Percentiles rank a stretch among this genome's conserved stretches.
These are phyloP conservation scores for Cyberlindnera sargentensis DNA, from an alignment of 805 yeast genomes.

Conservation along the genomic window DNA sequence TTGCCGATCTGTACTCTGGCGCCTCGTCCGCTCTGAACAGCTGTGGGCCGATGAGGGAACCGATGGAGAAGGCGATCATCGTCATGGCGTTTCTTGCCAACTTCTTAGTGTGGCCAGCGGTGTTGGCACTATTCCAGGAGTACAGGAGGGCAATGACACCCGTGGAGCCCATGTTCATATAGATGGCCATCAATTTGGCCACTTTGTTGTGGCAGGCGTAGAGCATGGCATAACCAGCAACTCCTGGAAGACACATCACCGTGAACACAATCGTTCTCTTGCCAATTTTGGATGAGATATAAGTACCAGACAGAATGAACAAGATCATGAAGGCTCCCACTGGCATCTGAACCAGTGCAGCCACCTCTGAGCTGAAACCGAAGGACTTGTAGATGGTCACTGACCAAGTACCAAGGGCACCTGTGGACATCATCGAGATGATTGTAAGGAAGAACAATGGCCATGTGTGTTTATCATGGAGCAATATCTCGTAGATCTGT, in stretches of 20 bases:
- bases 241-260: slow-evolving; percentile 38
- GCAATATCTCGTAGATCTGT: slow-evolving; percentile 37
- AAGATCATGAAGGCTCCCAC: slow-evolving; percentile 44
- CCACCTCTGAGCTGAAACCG: slow-evolving; percentile 35
- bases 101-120: slow-evolving; percentile 56
- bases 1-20: slow-evolving; percentile 52
- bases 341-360: slow-evolving; percentile 49
- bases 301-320: slow-evolving; percentile 33
- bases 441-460: slow-evolving; percentile 38
- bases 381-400: slow-evolving; percentile 35
- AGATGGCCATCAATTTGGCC: slow-evolving; percentile 43
- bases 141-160: slow-evolving; percentile 51
- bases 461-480: slow-evolving; percentile 43
- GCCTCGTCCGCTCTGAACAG: slow-evolving; percentile 44
- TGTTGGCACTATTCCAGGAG: slow-evolving; percentile 56
- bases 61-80: slow-evolving; percentile 52
- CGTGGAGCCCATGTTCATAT: slow-evolving; percentile 47
- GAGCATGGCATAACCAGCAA: slow-evolving; percentile 42
- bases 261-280: slow-evolving; percentile 30
- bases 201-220: slow-evolving; percentile 31
- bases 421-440: slow-evolving; percentile 42
- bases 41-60: slow-evolving; percentile 60
- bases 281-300: slow-evolving; percentile 29
- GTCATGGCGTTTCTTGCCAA: slow-evolving; percentile 46
- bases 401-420: slow-evolving; percentile 33